Conservation (phyloP, 2,329 filamentous ascomycete species). For the Macrophomina phaseolina region DNA sequence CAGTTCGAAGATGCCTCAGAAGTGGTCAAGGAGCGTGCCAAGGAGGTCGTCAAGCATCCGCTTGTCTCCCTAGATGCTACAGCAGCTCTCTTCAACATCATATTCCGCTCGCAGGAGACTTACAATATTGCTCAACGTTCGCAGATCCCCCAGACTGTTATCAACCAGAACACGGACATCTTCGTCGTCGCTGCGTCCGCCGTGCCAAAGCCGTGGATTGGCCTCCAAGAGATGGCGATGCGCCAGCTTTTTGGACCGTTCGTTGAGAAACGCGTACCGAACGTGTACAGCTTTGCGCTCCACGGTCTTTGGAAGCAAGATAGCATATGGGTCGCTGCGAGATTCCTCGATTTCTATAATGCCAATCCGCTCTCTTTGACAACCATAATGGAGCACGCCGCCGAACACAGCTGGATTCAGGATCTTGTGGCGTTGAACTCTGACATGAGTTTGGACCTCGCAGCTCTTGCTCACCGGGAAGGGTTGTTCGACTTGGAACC, state of each 20-base stretch:
- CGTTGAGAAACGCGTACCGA: conserved; percentile 75
- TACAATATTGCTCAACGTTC: conserved; percentile 63
- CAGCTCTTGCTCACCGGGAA: conserved; percentile 81
- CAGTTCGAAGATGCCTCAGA: conserved; percentile 68
- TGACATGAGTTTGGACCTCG: conserved; percentile 86
- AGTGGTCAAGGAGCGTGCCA: conserved; percentile 64
- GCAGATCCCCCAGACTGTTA: conserved; percentile 64
- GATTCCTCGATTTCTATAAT: conserved; percentile 78
- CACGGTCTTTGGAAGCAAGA: conserved; percentile 93
- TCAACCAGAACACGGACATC: conserved; percentile 75
- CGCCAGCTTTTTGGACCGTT: conserved; percentile 83
- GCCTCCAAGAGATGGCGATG: conserved; percentile 75
- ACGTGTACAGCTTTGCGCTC: conserved; percentile 81
- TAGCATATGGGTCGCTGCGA: conserved; percentile 80
- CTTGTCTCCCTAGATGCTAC: conserved; percentile 88
- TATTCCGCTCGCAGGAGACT: conserved; percentile 63
- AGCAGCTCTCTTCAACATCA: conserved; percentile 67
- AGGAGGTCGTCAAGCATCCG: conserved; percentile 78
- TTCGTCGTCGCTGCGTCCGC: conserved; percentile 80
- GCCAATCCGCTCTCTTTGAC: conserved; percentile 70
- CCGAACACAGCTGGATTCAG: conserved; percentile 83
- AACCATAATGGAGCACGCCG: conserved; percentile 77
- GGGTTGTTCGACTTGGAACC: conserved; percentile 78
- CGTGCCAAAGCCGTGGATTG: conserved; percentile 77
- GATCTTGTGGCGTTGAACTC: conserved; percentile 78